Evolutionary conservation across 2,329 filamentous ascomycete genomes (phyloP).

Genomic region (Pyrenochaeta sp.): DNA sequence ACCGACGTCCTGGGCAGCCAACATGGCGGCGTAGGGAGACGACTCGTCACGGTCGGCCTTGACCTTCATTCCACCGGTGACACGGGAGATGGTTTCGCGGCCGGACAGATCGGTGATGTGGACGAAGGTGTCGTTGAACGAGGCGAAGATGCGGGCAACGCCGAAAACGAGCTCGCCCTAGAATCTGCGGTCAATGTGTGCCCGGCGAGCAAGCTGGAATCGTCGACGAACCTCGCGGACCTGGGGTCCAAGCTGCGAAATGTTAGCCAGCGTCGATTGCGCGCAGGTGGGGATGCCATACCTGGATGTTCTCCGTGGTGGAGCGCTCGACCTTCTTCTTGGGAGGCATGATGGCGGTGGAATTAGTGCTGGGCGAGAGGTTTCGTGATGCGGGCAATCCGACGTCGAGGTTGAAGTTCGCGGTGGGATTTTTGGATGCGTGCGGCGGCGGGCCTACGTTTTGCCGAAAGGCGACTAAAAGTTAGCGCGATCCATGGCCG

Average conservation of each 20-base stretch:
- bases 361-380: slow-evolving; percentile 38
- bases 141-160: slow-evolving; percentile 97
- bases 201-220: slow-evolving; percentile 8
- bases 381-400: slow-evolving; percentile 29
- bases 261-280: slow-evolving; percentile 16
- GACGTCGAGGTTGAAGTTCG: no score
- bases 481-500: slow-evolving; percentile 20
- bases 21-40: slow-evolving; percentile 99
- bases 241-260: slow-evolving; percentile 85
- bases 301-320: slow-evolving; percentile 85
- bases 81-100: slow-evolving; percentile 99
- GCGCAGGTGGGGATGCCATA: slow-evolving; percentile 5
- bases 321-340: slow-evolving; percentile 82
- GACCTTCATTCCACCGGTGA: slow-evolving; percentile 99
- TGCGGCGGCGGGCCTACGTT: no score
- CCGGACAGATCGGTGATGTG: slow-evolving; percentile 99
- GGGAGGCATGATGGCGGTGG: slow-evolving; percentile 74
- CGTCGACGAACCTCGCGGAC: slow-evolving; percentile 76
- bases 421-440: slow-evolving; percentile 29
- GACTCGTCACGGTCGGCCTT: slow-evolving; percentile 96
- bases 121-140: slow-evolving; percentile 72
- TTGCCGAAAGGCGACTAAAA: slow-evolving; percentile 14
- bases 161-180: slow-evolving; percentile 95
- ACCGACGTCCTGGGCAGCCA: slow-evolving; percentile 89
- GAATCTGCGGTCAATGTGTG: slow-evolving; percentile 27